Base-by-base conservation (phyloP, 768 basidiomycete species). In the Kwoniella mangroviensis region DNA sequence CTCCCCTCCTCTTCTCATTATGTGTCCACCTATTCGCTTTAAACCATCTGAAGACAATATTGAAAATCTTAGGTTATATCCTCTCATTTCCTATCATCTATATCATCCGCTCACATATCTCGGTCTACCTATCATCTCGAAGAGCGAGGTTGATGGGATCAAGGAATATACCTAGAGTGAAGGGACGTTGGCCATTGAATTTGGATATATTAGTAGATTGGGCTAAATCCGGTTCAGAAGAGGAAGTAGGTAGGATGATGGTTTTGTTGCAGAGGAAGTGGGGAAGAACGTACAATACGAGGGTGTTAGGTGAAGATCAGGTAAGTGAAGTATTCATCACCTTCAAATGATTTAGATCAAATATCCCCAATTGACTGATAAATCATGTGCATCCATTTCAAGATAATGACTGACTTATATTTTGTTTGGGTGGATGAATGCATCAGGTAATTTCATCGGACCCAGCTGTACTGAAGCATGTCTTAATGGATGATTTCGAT, bases 211-310 rank as follows among this genome's bases (percentile, higher is more conserved):
- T 81, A 22, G 49, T 71, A 1, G 73, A 77, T 49, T 81, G 80
- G 80, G 69, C 75, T 40, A 70, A 69, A 52, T 73, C 70, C 13
- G 74, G 81, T 19, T 69, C 74, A 28, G 72, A 75, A 57, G 81
- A 80, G 45, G 80, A 82, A 66, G 75, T 79, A 19, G 79, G 74
- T 3, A 58, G 79, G 53, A 79, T 79, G 70, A 75, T 82, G 78
- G 71, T 79, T 9, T 41, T 75, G 0, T 65, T 76, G 15, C 69
- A 66, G 4, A 64, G 76, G 53, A 59, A 64, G 49, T 73, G 75
- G 64, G 78, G 77, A 1, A 51, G 45, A 19, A 82, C 78, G 17
- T 78, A 77, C 58, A 82, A 82, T 65, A 82, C 81, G 1, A 60
- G 78, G 22, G 76, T 79, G 11, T 65, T 82, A 5, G 79, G 79